These are phyloP conservation scores for Tetracladium marchalianum DNA, from an alignment of 495 filamentous ascomycete species.

Conservation along the genomic window DNA sequence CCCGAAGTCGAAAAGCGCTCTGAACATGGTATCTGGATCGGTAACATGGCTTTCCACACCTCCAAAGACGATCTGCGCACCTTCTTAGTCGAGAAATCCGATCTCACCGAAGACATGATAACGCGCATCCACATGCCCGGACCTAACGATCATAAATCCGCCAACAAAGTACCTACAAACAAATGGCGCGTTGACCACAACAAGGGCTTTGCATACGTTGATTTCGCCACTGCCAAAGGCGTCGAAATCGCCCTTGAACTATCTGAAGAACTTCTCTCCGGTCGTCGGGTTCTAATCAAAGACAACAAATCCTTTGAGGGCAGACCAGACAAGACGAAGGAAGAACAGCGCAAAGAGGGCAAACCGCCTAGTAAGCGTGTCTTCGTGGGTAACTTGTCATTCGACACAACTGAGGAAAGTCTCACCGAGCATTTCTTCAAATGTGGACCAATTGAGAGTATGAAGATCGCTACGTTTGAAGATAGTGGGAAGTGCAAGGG, in stretches of 20 bases:
- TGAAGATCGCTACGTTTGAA: conserved; percentile 90
- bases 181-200: conserved; percentile 40
- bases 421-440: conserved; percentile 68
- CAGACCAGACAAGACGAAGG: conserved; percentile 41
- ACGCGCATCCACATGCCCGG: conserved; percentile 75
- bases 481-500: conserved; percentile 97
- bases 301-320: conserved; percentile 78
- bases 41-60: conserved; percentile 77
- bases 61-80: conserved; percentile 60
- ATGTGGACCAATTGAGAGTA: conserved; percentile 69
- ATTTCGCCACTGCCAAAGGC: conserved; percentile 64
- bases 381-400: conserved; percentile 87
- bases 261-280: conserved; percentile 65
- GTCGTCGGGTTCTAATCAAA: conserved; percentile 84
- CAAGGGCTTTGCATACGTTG: conserved; percentile 92
- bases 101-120: conserved; percentile 58
- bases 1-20: conserved; percentile 52
- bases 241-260: conserved; percentile 62
- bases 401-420: conserved; percentile 72
- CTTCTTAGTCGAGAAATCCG: conserved; percentile 64
- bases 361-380: conserved; percentile 65
- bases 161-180: conserved; percentile 23
- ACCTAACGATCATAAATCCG: conserved; percentile 36
- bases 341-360: conserved; percentile 27
- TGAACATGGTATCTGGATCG: conserved; percentile 85